phyloP scores from a whole-genome alignment of 768 basidiomycete genomes.

The Xerocomellus amylosporus region DNA sequence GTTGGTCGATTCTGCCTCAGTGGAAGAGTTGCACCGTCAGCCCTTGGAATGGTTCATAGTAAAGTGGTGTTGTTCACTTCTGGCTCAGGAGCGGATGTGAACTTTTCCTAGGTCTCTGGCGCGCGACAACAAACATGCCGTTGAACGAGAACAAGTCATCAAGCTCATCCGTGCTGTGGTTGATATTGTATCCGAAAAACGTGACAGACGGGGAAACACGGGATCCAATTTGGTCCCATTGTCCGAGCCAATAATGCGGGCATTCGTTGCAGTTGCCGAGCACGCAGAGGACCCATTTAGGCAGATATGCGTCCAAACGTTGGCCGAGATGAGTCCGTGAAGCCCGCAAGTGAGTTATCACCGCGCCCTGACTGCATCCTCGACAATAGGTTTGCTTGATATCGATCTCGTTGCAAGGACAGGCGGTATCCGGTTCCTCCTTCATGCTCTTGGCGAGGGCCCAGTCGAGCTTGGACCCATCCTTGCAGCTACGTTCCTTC shows the following conservation, averaged over 20 bases:
- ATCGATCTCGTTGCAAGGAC: constrained; percentile 76
- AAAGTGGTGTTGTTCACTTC: constrained; percentile 50
- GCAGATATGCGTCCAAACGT: constrained; percentile 76
- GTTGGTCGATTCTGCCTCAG: constrained; percentile 69
- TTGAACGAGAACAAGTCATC: constrained; percentile 91
- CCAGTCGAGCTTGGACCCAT: constrained; percentile 78
- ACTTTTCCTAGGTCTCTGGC: constrained; percentile 62
- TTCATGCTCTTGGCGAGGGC: constrained; percentile 88
- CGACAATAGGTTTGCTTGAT: constrained; percentile 74
- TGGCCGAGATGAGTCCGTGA: constrained; percentile 82
- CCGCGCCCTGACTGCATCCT: constrained; percentile 8
- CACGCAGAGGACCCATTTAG: constrained; percentile 88
- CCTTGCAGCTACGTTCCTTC: constrained; percentile 75
- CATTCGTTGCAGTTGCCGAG: constrained; percentile 91
- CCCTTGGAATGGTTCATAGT: constrained; percentile 89
- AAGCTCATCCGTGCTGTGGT: constrained; percentile 84
- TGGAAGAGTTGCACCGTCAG: constrained; percentile 58
- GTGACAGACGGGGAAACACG: constrained; percentile 38
- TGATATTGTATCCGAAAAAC: constrained; percentile 65
- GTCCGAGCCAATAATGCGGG: constrained; percentile 77
- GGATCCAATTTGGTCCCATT: constrained; percentile 54
- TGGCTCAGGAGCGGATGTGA: background rate
- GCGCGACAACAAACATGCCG: constrained; percentile 76
- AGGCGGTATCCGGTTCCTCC: constrained; percentile 80
- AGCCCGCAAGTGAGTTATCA: constrained; percentile 3